Base-by-base conservation (phyloP, 345 rosid genomes). In the Moricandia moricandioides region DNA sequence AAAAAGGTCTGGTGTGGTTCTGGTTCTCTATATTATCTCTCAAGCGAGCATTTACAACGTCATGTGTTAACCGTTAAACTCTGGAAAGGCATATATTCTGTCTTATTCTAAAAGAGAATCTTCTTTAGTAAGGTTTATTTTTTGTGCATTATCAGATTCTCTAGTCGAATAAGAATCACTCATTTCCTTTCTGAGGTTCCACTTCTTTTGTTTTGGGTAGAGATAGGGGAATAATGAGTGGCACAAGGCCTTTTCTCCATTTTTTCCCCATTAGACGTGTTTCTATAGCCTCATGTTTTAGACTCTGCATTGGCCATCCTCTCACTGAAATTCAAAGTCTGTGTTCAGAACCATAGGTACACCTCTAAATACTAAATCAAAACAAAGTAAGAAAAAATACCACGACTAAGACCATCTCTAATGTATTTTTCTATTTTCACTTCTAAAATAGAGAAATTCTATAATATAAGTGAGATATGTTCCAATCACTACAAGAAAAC, bases 151-250 rank as follows among this genome's bases (percentile, higher is more conserved):
- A 77, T 58, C 76, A 77, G 72, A 77, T 71, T 71, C 54, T 77
- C 21, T 65, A 70, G 71, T 40, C 67, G 76, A 71, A 77, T 71
- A 77, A 65, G 76, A 71, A 71, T 77, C 80, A 77, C 80, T 55
- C 72, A 29, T 57, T 77, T 47, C 47, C 26, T 71, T 71, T 77
- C 55, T 69, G n/a, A 59, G 27, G 74, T 62, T 65, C 17, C 43
- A n/a, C 7, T 58, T 34, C 18, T 67, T 59, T 35, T 39, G 3
- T n/a, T 12, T 12, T 6, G 33, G 34, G 58, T 34, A 13, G 69
- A 72, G 47, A 65, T 51, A 37, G 64, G 64, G 65, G 63, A 72
- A 78, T 72, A 77, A 72, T 65, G 67, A 45, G 80, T 77, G 80
- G 77, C 43, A 58, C 34, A 65, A 64, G 37, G 55, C 67, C 0